Evolutionary conservation across 257 asterid genomes (phyloP), one percentile per base, ranked within the genome.

Genomic region (Avicennia marina): DNA sequence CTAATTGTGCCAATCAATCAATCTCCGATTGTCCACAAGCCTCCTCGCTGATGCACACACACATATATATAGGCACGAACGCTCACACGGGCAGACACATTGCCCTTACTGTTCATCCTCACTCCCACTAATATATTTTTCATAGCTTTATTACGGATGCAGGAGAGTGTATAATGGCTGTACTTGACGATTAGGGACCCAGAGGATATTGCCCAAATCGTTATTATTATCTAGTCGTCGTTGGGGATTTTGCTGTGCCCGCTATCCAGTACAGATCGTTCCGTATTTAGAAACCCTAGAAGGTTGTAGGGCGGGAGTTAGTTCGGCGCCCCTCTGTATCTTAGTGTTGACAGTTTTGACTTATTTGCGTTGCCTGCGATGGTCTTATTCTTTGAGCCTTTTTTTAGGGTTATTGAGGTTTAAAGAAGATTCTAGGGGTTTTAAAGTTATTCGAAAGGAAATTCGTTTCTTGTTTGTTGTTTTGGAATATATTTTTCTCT

Each of bases 221-320:
- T 29, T 29, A 7, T 3, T 7, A 29, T 29, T 29, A 2, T 7
- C 7, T 2, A 2, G 33, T 29, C 7, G 3, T 29, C n/a, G 43
- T 2, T 38, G 2, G n/a, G 43, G 43, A 38, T 38, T 38, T 38
- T 6, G 43, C 43, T 21, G 31, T 29, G 33, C 33, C 33, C 33
- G 7, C 33, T 22, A 19, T 7, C 3, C 2, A 19, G 0, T 27
- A 47, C n/a, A 26, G 13, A 16, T 45, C n/a, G 0, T 53, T 62
- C 42, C 22, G 20, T 55, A 19, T 17, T 46, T 63, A 53, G 66
- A 76, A 79, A 65, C 84, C 85, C 82, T 72, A 64, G 65, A 43
- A 34, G 25, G 48, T 60, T 65, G 31, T 67, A 58, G 66, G 45
- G 16, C 72, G 32, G 42, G 68, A 71, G 36, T 64, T 38, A 63